Base-by-base conservation (phyloP, 495 filamentous ascomycete genomes). In the Viridothelium virens region DNA sequence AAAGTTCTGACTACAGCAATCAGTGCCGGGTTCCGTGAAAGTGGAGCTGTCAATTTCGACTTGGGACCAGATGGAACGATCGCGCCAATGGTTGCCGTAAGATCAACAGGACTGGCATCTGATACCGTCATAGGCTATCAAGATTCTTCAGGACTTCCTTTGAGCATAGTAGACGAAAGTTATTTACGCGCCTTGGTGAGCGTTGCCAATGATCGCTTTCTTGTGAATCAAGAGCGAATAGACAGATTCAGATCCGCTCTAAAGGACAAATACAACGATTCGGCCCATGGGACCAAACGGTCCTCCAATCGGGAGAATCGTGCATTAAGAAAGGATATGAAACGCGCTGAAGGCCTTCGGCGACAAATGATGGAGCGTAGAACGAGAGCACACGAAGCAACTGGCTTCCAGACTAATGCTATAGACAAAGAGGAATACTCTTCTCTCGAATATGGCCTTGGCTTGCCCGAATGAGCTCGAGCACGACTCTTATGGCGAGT, bases 1-100 rank as follows among this genome's bases (percentile, higher is more conserved):
- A 73, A 80, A 7, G 81, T 93, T 6, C 79, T 96, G 38, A 79
- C 83, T 12, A 88, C 89, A 12, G 93, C 88, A 3, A 79, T 94
- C 4, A 84, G 85, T 65, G 86, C 90, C 10, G 93, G 92, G 0
- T 96, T 96, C 73, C 86, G 93, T 56, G 93, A 97, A 78, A 92
- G 88, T 64, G 93, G 93, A n/a, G 84, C 84, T 5, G 71, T 86
- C 61, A 84, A 79, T 67, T 76, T 87, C 36, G 70, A 66, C 62
- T 68, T 74, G 77, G 80, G 63, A 75, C 76, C 69, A 75, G 73
- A 65, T 64, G 80, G 71, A 77, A 73, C 74, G 75, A 65, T 70
- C 70, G 63, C 70, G 50, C 56, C 76, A 77, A 91, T 96, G 77
- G 87, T 96, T 3, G 93, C 88, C 1, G 82, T 96, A 7, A 85